Base-by-base conservation (phyloP, 2,329 filamentous ascomycete species). In the Beauveria sp. region DNA sequence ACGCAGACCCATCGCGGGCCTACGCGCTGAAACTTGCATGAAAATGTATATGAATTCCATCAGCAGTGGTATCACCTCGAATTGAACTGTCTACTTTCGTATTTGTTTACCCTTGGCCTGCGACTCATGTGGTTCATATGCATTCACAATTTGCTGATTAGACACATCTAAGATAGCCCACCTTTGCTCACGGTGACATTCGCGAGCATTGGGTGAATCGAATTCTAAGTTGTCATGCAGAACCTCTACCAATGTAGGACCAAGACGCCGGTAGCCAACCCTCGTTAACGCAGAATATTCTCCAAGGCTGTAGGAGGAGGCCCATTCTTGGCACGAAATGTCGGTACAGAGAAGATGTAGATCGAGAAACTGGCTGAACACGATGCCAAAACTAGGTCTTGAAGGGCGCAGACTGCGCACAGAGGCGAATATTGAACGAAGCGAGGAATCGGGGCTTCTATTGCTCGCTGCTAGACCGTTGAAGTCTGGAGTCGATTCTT, bases 321-420 rank as follows among this genome's bases (percentile, higher is more conserved):
- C 30, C 18, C 65, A 65, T 40, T 53, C 24, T n/a, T 34, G 70
- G 71, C 2, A 72, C 26, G 81, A 78, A 1, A 83, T 63, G 3
- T 68, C 68, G 5, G 77, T 79, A 62, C 79, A 78, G 3, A 86
- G 72, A 5, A 87, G 65, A 63, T 86, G 83, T 20, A 86, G 57
- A 51, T 84, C 78, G 0, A 84, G 72, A 47, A 86, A 74, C 69
- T 83, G 79, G 6, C 77, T 66, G 64, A 86, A 86, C 5, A 81
- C 76, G 16, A 77, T 72, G 5, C 84, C 84, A 60, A 84, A 85
- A 18, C 75, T 75, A 6, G 81, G 81, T 63, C n/a, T 63, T 45
- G 24, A 64, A 20, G 34, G 62, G 58, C 16, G 63, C 18, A 54
- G 38, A 14, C 8, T 6, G 16, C 18, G 28, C 42, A 20, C 14